Percentiles rank a stretch among this genome's conserved stretches.
phyloP scores from a whole-genome alignment of 1,284 basidiomycete genomes.

The Sphagnurus paluster region DNA sequence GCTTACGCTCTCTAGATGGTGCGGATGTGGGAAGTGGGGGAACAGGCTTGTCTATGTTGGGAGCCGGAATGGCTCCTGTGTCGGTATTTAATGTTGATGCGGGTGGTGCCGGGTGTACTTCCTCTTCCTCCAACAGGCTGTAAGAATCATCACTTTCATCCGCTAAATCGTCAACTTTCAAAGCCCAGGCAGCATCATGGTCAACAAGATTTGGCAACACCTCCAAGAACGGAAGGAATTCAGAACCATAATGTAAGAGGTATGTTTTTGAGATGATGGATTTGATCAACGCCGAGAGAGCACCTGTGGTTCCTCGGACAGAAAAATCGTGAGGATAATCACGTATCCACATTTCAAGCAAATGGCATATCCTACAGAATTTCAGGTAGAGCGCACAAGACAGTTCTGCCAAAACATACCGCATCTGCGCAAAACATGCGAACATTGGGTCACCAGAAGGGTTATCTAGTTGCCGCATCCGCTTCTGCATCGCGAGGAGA shows the following conservation, averaged over 20 bases:
- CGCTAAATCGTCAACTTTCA: conserved; percentile 57
- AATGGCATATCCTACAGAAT: conserved; percentile 62
- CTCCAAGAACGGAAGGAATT: conserved; percentile 76
- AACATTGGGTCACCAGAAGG: conserved; percentile 78
- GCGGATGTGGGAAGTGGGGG: conserved; percentile 23
- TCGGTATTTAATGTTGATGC: conserved; percentile 26
- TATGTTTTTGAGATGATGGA: conserved; percentile 77
- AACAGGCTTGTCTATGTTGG: conserved; percentile 19
- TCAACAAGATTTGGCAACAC: conserved; percentile 60
- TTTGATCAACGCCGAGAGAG: conserved; percentile 71
- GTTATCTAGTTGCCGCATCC: conserved; percentile 73
- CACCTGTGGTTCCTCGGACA: conserved; percentile 68
- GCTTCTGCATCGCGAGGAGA: conserved; percentile 82
- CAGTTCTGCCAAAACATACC: conserved; percentile 38
- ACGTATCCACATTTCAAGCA: conserved; percentile 73
- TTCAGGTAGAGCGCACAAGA: background rate
- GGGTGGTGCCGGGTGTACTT: conserved; percentile 36
- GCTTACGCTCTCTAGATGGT: conserved; percentile 56
- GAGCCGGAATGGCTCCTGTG: conserved; percentile 21
- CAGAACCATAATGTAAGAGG: conserved; percentile 77
- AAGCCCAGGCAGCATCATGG: conserved; percentile 67
- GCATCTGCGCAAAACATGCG: conserved; percentile 81
- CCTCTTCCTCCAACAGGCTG: conserved; percentile 51
- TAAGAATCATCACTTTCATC: conserved; percentile 65
- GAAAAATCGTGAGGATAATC: conserved; percentile 77